A percentile compares a stretch with the other conserved stretches of the same genome.
phyloP scores from a whole-genome alignment of 2,329 filamentous ascomycete species.

The Hypocreales sp. region DNA sequence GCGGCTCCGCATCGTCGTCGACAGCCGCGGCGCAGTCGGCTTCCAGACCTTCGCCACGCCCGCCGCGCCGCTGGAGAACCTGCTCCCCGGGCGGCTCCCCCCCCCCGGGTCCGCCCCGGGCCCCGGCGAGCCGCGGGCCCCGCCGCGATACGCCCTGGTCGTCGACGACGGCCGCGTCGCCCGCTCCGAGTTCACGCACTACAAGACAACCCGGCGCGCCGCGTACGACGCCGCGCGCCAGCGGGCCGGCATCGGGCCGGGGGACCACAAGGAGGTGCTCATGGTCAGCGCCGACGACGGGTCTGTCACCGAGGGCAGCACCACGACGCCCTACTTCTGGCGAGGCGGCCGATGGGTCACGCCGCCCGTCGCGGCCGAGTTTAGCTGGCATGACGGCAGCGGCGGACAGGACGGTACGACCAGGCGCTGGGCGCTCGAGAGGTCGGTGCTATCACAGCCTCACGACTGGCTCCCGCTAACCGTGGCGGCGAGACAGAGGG shows the following conservation, averaged over 20 bases:
- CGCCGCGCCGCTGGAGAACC: slow-evolving; percentile 27
- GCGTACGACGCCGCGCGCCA: slow-evolving; percentile 57
- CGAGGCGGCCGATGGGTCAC: slow-evolving; percentile 63
- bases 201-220: slow-evolving; percentile 66
- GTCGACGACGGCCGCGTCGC: slow-evolving; percentile 25
- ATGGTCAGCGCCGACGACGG: slow-evolving; percentile 45
- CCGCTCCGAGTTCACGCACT: slow-evolving; percentile 54
- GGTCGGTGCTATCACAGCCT: slow-evolving; percentile 25
- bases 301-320: slow-evolving; percentile 71
- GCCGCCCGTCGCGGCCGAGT: slow-evolving; percentile 41
- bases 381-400: slow-evolving; percentile 26
- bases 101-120: slow-evolving; percentile 17
- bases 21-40: slow-evolving; percentile 27
- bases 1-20: slow-evolving; percentile 40
- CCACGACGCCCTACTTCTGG: slow-evolving; percentile 72
- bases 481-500: no score
- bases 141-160: slow-evolving; percentile 23
- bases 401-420: slow-evolving; percentile 77
- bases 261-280: slow-evolving; percentile 54
- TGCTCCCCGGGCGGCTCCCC: slow-evolving; percentile 43
- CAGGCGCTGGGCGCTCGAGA: slow-evolving; percentile 66
- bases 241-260: slow-evolving; percentile 37
- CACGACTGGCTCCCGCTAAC: no score
- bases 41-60: slow-evolving; percentile 22
- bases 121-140: slow-evolving; percentile 10